Evolutionary conservation across 768 basidiomycete species (phyloP).

Genomic region (Amanita brunnescens): DNA sequence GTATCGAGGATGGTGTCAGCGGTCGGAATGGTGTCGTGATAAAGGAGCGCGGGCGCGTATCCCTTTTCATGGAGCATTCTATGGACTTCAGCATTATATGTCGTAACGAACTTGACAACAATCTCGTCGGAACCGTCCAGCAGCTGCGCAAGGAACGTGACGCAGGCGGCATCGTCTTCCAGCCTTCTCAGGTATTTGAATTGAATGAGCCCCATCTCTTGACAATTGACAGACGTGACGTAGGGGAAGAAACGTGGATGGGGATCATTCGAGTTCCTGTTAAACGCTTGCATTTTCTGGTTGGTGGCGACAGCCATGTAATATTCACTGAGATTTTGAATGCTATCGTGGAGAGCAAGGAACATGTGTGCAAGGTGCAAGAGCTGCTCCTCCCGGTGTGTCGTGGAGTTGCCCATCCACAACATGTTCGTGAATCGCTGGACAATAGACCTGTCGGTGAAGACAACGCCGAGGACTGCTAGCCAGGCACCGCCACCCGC

Average conservation of each 20-base stretch:
- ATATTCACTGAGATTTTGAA: slow-evolving; percentile 9
- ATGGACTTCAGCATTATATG: slow-evolving; percentile 7
- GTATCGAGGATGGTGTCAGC: background rate
- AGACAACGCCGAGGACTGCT: slow-evolving; percentile 5
- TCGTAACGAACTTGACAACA: slow-evolving; percentile 10
- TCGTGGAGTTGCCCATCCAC: slow-evolving; percentile 14
- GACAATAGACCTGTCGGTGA: slow-evolving; percentile 15
- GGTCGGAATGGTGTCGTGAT: background rate
- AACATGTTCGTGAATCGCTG: slow-evolving; percentile 16
- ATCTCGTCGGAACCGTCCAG: background rate
- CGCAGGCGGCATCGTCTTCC: slow-evolving; percentile 10
- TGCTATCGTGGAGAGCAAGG: slow-evolving; percentile 11
- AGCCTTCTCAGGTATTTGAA: slow-evolving; percentile 12
- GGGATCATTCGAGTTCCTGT: background rate
- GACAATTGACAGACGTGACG: slow-evolving; percentile 8
- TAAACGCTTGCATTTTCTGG: background rate
- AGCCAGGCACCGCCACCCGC: slow-evolving; percentile 15
- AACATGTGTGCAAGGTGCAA: slow-evolving; percentile 9
- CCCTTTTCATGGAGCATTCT: slow-evolving; percentile 5
- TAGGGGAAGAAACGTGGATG: slow-evolving; percentile 16
- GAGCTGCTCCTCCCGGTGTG: slow-evolving; percentile 14
- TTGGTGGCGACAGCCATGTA: slow-evolving; percentile 8
- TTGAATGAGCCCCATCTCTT: background rate
- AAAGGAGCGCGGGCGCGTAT: slow-evolving; percentile 4
- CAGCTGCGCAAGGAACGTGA: slow-evolving; percentile 9